Evolutionary conservation across 176 grass and related monocot genomes (phyloP).

Genomic region (Bonia amplexicaulis): DNA sequence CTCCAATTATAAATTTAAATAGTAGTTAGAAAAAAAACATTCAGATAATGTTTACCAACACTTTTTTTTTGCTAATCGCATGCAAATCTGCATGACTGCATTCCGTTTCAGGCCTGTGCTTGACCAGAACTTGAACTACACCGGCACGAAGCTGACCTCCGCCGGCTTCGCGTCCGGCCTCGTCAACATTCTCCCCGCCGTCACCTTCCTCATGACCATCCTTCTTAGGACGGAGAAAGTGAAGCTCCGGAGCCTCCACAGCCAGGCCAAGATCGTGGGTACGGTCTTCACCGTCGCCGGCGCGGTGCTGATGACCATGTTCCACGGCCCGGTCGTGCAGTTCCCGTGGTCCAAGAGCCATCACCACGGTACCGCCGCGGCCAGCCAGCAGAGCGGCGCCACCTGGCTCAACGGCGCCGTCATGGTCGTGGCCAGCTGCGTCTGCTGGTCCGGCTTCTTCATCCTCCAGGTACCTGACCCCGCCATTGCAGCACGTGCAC

Average conservation of each 20-base stretch:
- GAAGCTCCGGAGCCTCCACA: conserved; percentile 40
- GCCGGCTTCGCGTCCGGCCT: conserved; percentile 67
- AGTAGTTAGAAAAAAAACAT: too few species aligned
- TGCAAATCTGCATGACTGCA: neutral
- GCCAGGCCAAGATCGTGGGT: conserved; percentile 84
- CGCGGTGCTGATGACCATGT: conserved; percentile 86
- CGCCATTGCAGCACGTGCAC: neutral
- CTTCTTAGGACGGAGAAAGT: conserved; percentile 64
- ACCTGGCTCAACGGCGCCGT: conserved; percentile 60
- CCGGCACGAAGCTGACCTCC: conserved; percentile 65
- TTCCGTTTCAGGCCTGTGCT: conserved; percentile 59
- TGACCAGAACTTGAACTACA: conserved; percentile 84
- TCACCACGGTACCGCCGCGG: neutral
- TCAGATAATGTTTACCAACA: too few species aligned
- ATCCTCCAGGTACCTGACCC: conserved; percentile 52
- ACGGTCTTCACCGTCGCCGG: conserved; percentile 60
- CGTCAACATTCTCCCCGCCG: conserved; percentile 76
- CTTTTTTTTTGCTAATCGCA: neutral
- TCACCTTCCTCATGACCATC: conserved; percentile 75
- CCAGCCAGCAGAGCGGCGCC: conserved; percentile 11
- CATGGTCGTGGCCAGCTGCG: conserved; percentile 55
- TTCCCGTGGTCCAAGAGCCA: conserved; percentile 61
- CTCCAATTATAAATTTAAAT: too few species aligned
- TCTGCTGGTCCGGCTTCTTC: conserved; percentile 78
- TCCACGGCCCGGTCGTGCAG: conserved; percentile 65